Evolutionary conservation across 768 basidiomycete species (phyloP), one percentile per base, ranked within the genome.

Genomic region (Hericium rajendrae): DNA sequence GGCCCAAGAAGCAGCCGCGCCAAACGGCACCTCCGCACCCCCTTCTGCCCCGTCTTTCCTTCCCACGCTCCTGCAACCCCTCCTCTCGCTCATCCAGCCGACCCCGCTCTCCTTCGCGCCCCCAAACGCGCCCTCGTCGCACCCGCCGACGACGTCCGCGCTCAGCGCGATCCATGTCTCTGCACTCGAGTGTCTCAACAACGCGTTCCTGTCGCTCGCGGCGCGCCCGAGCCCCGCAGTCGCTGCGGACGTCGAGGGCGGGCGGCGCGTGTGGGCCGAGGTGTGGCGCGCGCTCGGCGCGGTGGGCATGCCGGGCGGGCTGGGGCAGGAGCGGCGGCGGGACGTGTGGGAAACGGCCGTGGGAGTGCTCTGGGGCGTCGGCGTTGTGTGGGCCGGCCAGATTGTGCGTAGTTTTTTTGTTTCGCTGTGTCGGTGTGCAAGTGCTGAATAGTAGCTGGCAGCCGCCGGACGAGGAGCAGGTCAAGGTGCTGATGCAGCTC

Each of bases 311-410:
- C 78, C 86, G 32, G 67, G 72, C 5, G 78, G 77, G 3, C 68
- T 77, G 2, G 86, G 85, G 5, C 84, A 88, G 65, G 89, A 89
- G 66, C 73, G 78, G 1, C 76, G 86, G 60, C 74, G 75, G 60
- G 86, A 90, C 56, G 79, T 92, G 69, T 91, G 94, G 84, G 80
- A 86, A 55, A 76, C 86, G 51, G 86, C 82, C 10, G 76, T 88
- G 1, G 93, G 93, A 6, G 91, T 88, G 38, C 75, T 94, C 5
- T 94, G 92, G 92, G 92, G 91, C 20, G 70, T 93, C n/a, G 88
- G 85, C 4, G 81, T 79, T 56, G 74, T 91, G 15, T 90, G 86
- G 78, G 83, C 83, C 60, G 84, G 85, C 20, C 70, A 69, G 58
- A 60, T 94, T 61, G 90, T 90, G 66, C 46, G 62, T 68, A 10